Conservation (phyloP, 2,329 filamentous ascomycete genomes). For the Pleurostoma richardsiae region DNA sequence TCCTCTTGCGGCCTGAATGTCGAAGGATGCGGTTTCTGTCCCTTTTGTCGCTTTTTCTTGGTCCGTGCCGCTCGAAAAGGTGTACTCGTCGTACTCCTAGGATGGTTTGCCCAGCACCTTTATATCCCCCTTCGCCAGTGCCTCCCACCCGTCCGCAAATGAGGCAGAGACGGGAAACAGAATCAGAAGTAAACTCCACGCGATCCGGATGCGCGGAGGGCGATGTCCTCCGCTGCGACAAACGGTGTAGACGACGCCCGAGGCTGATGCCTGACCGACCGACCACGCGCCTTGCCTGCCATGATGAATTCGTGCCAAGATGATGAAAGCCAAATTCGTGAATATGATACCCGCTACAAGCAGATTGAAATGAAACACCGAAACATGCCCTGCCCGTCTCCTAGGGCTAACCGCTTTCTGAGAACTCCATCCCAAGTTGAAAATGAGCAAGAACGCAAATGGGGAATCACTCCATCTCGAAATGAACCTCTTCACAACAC, state of each 20-base stretch:
- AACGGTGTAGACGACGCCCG: neutral
- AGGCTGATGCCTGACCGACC: neutral
- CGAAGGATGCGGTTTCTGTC: neutral
- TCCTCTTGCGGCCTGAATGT: neutral
- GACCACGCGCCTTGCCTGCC: neutral
- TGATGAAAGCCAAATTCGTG: neutral
- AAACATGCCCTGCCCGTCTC: neutral
- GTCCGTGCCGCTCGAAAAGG: neutral
- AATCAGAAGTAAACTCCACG: neutral
- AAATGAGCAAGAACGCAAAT: neutral
- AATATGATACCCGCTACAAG: neutral
- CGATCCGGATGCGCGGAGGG: neutral
- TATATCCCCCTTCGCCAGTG: neutral
- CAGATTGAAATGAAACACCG: neutral
- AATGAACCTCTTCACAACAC: neutral
- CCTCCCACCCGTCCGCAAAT: neutral
- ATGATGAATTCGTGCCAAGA: neutral
- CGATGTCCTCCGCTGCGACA: neutral
- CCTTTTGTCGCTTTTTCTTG: neutral
- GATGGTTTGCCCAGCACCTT: neutral
- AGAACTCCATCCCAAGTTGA: neutral
- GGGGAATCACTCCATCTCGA: neutral
- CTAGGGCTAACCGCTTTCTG: neutral
- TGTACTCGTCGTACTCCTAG: neutral
- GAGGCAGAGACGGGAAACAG: neutral